These are phyloP conservation scores for Pneumocystis sp. DNA, from an alignment of 1,139 yeast species.

Conservation along the genomic window DNA sequence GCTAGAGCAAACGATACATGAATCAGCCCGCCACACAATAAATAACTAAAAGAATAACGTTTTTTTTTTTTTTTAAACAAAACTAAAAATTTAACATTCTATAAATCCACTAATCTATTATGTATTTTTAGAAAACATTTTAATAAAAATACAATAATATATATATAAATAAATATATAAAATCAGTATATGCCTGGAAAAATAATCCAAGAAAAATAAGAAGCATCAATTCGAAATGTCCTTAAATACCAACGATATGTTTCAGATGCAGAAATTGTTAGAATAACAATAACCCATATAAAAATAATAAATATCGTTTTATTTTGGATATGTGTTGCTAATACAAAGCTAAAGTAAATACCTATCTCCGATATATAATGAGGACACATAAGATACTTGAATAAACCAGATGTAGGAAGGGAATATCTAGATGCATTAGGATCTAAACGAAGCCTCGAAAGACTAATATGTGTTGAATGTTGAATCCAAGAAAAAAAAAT, in stretches of 20 bases:
- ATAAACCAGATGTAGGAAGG: slow-evolving; percentile 41
- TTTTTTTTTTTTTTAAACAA: neutral
- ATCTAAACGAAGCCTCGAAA: slow-evolving; percentile 32
- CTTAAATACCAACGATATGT: slow-evolving; percentile 4
- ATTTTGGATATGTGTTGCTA: slow-evolving; percentile 2
- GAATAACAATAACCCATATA: slow-evolving; percentile 6
- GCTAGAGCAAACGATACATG: neutral
- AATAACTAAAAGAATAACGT: neutral
- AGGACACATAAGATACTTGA: slow-evolving; percentile 47
- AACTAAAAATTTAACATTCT: neutral
- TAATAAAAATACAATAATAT: neutral
- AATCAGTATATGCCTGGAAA: slow-evolving; percentile 6
- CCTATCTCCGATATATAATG: slow-evolving; percentile 68
- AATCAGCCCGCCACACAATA: neutral
- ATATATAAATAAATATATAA: neutral
- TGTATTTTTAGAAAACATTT: neutral
- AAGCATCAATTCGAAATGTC: slow-evolving; percentile 5
- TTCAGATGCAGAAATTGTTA: slow-evolving; percentile 5
- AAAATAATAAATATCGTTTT: slow-evolving; percentile 4
- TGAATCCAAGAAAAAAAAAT: slow-evolving; percentile 41
- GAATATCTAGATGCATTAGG: slow-evolving; percentile 39
- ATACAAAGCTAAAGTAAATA: slow-evolving; percentile 36
- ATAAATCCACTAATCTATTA: neutral
- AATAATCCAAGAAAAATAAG: slow-evolving; percentile 4
- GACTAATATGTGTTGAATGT: slow-evolving; percentile 39